Evolutionary conservation across 2,329 filamentous ascomycete genomes (phyloP).

Genomic region (Aspergillus unguis): DNA sequence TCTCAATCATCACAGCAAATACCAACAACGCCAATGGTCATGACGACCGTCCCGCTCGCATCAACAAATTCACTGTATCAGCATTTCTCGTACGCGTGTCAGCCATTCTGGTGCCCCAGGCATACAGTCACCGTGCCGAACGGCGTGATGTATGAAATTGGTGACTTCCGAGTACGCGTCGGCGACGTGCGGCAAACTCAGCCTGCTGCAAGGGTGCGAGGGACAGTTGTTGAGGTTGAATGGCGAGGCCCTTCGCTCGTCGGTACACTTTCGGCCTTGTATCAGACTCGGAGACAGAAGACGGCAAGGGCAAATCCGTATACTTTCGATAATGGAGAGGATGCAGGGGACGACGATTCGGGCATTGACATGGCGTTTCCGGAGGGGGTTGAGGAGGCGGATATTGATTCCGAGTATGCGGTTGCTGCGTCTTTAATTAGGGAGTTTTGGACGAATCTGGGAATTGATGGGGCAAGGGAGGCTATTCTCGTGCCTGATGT

Average conservation of each 20-base stretch:
- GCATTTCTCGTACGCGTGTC: constrained; percentile 41
- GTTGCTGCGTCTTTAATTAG: constrained; percentile 36
- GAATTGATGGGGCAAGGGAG: constrained; percentile 37
- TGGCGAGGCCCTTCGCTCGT: constrained; percentile 40
- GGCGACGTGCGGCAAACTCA: constrained; percentile 43
- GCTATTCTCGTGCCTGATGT: constrained; percentile 42
- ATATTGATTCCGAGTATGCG: constrained; percentile 38
- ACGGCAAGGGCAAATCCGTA: background rate
- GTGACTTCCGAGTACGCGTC: constrained; percentile 42
- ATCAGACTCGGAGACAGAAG: constrained; percentile 5
- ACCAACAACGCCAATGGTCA: constrained; percentile 28
- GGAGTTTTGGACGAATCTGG: constrained; percentile 41
- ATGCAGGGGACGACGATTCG: constrained; percentile 20
- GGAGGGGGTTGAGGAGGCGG: constrained; percentile 32
- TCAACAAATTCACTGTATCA: constrained; percentile 37
- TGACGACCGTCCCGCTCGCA: constrained; percentile 38
- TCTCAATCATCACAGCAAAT: constrained; percentile 3
- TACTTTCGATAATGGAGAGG: background rate
- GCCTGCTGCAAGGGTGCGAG: constrained; percentile 36
- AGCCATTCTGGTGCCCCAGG: constrained; percentile 43
- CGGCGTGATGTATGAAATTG: constrained; percentile 41
- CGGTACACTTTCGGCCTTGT: constrained; percentile 19
- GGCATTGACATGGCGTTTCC: constrained; percentile 27
- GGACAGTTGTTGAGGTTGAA: constrained; percentile 45
- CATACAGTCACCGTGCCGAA: constrained; percentile 36